A percentile compares a stretch with the other conserved stretches of the same genome.
Evolutionary conservation across 2,329 filamentous ascomycete species (phyloP).

Genomic region (Fusarium protoensiforme): DNA sequence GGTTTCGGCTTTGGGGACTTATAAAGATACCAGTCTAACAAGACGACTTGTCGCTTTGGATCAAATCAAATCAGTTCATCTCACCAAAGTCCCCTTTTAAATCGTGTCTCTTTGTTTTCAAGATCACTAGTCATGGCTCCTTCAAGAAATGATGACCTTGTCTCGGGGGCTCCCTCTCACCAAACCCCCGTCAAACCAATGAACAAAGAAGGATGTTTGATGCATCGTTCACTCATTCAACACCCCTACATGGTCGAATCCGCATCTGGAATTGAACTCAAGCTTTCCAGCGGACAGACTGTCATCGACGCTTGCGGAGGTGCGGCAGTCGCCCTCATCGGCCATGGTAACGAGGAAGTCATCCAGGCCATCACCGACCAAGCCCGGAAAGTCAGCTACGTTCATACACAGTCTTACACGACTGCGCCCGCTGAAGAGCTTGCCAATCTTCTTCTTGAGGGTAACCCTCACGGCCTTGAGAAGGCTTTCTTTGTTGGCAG

Average conservation of each 20-base stretch:
- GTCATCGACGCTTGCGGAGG: conserved; percentile 77
- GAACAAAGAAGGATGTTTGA: conserved; percentile 19
- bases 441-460: conserved; percentile 27
- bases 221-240: conserved; percentile 44
- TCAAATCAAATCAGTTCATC: not conserved
- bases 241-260: conserved; percentile 51
- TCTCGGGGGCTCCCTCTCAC: not conserved
- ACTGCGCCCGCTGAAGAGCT: conserved; percentile 35
- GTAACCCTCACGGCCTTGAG: conserved; percentile 27
- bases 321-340: conserved; percentile 73
- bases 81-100: not conserved
- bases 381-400: conserved; percentile 51
- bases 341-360: conserved; percentile 68
- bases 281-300: conserved; percentile 56
- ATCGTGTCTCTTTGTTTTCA: not conserved
- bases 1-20: conserved; percentile 17
- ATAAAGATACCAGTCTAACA: not conserved
- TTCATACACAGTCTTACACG: conserved; percentile 39
- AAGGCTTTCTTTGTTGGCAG: conserved; percentile 41
- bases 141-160: conserved; percentile 11
- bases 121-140: not conserved
- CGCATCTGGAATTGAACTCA: conserved; percentile 50
- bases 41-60: not conserved
- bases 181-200: not conserved
- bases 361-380: conserved; percentile 66